A percentile compares a stretch with the other conserved stretches of the same genome.
phyloP scores from a whole-genome alignment of 164 flowering plant genomes.

The Pachysandra terminalis region DNA sequence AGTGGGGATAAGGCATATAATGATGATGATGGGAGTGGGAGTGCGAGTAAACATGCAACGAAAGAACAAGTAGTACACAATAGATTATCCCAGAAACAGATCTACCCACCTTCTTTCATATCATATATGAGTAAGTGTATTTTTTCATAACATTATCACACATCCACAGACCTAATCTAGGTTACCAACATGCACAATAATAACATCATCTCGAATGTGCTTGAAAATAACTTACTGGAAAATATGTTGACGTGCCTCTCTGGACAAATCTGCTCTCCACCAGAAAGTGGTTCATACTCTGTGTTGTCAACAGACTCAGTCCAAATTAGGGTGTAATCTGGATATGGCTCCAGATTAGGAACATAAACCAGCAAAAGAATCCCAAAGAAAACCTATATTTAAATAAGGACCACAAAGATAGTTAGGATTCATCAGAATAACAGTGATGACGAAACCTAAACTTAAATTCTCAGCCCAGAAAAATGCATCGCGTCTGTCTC shows the following conservation, averaged over 20 bases:
- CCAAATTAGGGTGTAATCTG: constrained; percentile 61
- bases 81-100: too few relatives aligned
- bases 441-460: background rate
- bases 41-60: too few relatives aligned
- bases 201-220: too few relatives aligned
- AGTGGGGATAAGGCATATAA: too few relatives aligned
- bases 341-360: constrained; percentile 81
- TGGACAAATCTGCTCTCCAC: constrained; percentile 84
- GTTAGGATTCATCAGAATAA: background rate
- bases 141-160: too few relatives aligned
- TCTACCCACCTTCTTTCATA: too few relatives aligned
- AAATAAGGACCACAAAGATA: constrained; percentile 1
- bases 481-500: background rate
- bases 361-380: constrained; percentile 57
- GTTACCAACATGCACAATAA: too few relatives aligned
- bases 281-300: constrained; percentile 85
- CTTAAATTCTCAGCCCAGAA: background rate
- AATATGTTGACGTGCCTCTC: constrained; percentile 78
- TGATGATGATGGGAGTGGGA: too few relatives aligned
- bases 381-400: constrained; percentile 70
- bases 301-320: constrained; percentile 42
- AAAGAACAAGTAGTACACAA: too few relatives aligned
- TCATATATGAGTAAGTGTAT: too few relatives aligned
- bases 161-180: too few relatives aligned
- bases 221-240: constrained; percentile 54